Percentiles rank a stretch among this genome's conserved stretches.
Evolutionary conservation across 352 stramenopile genomes (phyloP).

Genomic region (Phytophthora pinifolia): DNA sequence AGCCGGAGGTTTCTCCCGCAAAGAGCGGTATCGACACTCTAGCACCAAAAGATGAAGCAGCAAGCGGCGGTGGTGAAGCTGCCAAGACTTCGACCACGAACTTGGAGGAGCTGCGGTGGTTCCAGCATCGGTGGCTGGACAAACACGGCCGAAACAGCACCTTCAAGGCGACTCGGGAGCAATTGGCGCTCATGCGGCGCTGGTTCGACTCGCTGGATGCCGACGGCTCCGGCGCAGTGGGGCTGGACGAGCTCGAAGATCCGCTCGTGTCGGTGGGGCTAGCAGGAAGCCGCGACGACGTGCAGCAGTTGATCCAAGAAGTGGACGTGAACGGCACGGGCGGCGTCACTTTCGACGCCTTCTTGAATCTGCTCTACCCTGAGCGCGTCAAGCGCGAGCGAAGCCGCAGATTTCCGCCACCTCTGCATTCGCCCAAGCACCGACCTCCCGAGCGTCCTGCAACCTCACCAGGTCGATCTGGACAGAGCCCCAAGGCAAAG

Average conservation of each 20-base stretch:
- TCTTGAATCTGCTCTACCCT: conserved; percentile 69
- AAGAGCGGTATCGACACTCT: not conserved
- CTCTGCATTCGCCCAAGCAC: conserved; percentile 53
- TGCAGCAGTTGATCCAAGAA: conserved; percentile 69
- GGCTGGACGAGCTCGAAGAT: conserved; percentile 82
- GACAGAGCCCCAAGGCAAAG: conserved; percentile 11
- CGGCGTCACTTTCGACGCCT: conserved; percentile 75
- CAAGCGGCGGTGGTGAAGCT: not conserved
- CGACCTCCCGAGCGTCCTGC: conserved; percentile 9
- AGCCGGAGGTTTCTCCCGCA: conserved; percentile 8
- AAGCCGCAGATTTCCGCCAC: conserved; percentile 12
- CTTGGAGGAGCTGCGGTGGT: conserved; percentile 70
- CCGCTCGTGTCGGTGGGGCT: conserved; percentile 88
- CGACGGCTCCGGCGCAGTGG: conserved; percentile 79
- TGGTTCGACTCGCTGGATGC: conserved; percentile 91
- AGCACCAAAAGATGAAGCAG: not conserved
- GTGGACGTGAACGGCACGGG: conserved; percentile 67
- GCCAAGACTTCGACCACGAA: conserved; percentile 32
- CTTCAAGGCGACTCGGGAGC: conserved; percentile 66
- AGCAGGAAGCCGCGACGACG: conserved; percentile 68
- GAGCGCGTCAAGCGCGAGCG: conserved; percentile 45
- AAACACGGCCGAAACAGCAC: conserved; percentile 73
- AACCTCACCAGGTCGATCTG: conserved; percentile 6
- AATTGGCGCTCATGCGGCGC: conserved; percentile 64
- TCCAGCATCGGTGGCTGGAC: conserved; percentile 74